Conservation (phyloP, 768 basidiomycete species). For the Tricholoma matsutake region DNA sequence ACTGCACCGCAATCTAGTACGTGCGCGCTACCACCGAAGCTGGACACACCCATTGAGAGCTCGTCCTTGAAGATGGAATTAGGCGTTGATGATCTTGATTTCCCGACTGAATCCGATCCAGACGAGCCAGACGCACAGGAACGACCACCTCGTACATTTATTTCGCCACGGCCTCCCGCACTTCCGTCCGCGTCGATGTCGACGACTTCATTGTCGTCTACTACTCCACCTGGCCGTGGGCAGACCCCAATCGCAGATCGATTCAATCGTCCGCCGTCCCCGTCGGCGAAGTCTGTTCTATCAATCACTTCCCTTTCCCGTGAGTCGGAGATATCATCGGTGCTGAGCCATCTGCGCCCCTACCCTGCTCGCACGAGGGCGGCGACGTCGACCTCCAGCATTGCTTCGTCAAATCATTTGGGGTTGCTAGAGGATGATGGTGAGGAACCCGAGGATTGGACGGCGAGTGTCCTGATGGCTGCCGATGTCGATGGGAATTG, state of each 20-base stretch:
- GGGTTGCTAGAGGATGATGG: slow-evolving; percentile 47
- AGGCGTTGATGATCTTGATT: slow-evolving; percentile 30
- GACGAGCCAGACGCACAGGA: slow-evolving; percentile 1
- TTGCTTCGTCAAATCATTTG: slow-evolving; percentile 44
- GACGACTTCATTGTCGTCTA: slow-evolving; percentile 8
- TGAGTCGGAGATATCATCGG: slow-evolving; percentile 8
- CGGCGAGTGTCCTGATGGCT: slow-evolving; percentile 68
- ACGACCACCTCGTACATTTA: neutral
- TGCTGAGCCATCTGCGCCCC: slow-evolving; percentile 21
- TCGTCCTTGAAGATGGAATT: slow-evolving; percentile 43
- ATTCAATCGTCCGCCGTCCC: slow-evolving; percentile 22
- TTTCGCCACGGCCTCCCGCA: neutral
- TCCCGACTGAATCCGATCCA: slow-evolving; percentile 19
- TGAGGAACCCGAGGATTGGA: slow-evolving; percentile 63
- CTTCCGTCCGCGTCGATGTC: neutral
- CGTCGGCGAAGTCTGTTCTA: slow-evolving; percentile 20
- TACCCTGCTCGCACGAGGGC: slow-evolving; percentile 19
- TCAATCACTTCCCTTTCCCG: slow-evolving; percentile 12
- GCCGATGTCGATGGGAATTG: slow-evolving; percentile 48
- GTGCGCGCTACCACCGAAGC: slow-evolving; percentile 49
- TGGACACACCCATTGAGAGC: slow-evolving; percentile 62
- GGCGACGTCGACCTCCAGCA: slow-evolving; percentile 27
- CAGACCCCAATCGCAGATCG: slow-evolving; percentile 38
- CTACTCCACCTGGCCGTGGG: slow-evolving; percentile 8
- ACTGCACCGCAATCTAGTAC: slow-evolving; percentile 55